Evolutionary conservation across 2,329 filamentous ascomycete genomes (phyloP).

Genomic region (Colletotrichum incanum): DNA sequence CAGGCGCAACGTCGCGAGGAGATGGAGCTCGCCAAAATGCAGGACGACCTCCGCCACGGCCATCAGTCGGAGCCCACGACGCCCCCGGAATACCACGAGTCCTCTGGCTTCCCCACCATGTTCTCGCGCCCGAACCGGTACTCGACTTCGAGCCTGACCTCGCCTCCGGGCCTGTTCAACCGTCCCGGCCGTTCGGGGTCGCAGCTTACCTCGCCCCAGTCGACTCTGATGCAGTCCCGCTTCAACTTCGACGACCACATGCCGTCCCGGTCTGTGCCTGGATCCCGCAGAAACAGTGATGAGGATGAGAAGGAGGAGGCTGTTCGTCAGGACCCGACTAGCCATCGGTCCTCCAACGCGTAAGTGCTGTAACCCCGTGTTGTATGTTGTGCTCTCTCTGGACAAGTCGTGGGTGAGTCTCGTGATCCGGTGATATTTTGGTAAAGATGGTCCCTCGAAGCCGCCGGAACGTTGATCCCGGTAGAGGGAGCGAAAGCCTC

Average conservation of each 20-base stretch:
- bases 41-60: slow-evolving; percentile 81
- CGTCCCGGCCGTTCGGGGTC: slow-evolving; percentile 84
- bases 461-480: not conserved
- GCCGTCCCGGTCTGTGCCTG: slow-evolving; percentile 88
- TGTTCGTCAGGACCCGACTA: slow-evolving; percentile 77
- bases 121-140: slow-evolving; percentile 90
- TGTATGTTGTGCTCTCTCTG: slow-evolving; percentile 11
- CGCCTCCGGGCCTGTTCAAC: slow-evolving; percentile 82
- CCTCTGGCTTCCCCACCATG: slow-evolving; percentile 80
- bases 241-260: slow-evolving; percentile 75
- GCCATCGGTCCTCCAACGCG: slow-evolving; percentile 82
- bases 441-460: not conserved
- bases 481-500: not conserved
- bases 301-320: slow-evolving; percentile 89
- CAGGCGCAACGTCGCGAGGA: slow-evolving; percentile 87
- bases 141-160: slow-evolving; percentile 89
- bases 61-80: slow-evolving; percentile 97
- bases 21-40: slow-evolving; percentile 87
- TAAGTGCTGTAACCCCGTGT: slow-evolving; percentile 68
- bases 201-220: slow-evolving; percentile 84
- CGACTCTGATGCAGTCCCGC: slow-evolving; percentile 71
- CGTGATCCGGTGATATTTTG: not conserved
- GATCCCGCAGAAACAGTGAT: slow-evolving; percentile 91
- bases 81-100: slow-evolving; percentile 90
- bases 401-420: slow-evolving; percentile 40